Evolutionary conservation across 371 early-diverging fungal genomes (phyloP), one percentile per base, ranked within the genome.

Genomic region (Mucor mucedo): DNA sequence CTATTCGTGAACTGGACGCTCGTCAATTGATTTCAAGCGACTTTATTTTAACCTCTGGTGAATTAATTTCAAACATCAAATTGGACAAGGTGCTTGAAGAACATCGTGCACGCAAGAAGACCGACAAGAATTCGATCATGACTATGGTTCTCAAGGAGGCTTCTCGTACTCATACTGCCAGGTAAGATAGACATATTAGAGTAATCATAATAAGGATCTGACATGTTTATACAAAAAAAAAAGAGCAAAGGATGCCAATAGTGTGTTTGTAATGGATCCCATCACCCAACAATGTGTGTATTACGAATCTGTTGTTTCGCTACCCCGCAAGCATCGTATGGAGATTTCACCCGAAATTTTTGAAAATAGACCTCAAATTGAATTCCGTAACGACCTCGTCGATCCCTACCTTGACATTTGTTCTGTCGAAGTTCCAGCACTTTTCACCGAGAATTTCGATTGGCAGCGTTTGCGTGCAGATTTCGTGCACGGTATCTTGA

Each of bases 361-460:
- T 57, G 83, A 87, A 55, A 82, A 86, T 29, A 89, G 87, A 61
- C 71, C 84, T 11, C 88, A 92, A 54, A 70, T 94, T 39, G 86
- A 91, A 67, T 77, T 96, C 64, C 87, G 93, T 32, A 91, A 92
- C 64, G 96, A 98, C 66, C 71, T 97, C 39, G 88, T 96, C n/a
- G 98, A 98, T 78, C 93, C 93, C 65, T 91, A 88, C 39, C 83
- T 97, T 50, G 95, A 94, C 62, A 93, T 98, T 52, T 98, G 98
- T 75, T 92, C 96, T 11, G 86, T 92, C 4, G 96, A 95, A 68
- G 91, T 95, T 0, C 93, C 93, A n/a, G 92, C 96, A 4, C 80
- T 97, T 54, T 97, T 97, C 65, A 92, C 94, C 4, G 98, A 98
- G 68, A 97, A 97, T 81, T 97, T 97, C 77, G 98, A 98, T 79